Conservation (phyloP, 108 stramenopile species). For the Skeletonema marinoi region DNA sequence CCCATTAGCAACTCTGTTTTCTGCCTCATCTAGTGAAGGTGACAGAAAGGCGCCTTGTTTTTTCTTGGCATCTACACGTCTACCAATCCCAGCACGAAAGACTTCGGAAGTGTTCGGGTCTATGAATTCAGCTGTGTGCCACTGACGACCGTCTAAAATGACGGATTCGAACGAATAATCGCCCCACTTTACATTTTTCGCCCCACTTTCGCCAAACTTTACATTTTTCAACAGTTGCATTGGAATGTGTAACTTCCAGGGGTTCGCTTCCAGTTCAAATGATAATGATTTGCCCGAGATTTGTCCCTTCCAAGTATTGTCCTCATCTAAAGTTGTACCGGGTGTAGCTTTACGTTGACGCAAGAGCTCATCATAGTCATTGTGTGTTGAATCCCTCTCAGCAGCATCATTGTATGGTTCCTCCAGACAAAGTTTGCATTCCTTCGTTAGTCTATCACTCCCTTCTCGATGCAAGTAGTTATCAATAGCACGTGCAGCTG, state of each 20-base stretch:
- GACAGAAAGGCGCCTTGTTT: neutral
- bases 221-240: neutral
- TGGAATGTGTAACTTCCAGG: neutral
- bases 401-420: slow-evolving; percentile 3
- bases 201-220: no score
- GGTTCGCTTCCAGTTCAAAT: neutral
- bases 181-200: no score
- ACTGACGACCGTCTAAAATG: neutral
- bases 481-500: slow-evolving; percentile 44
- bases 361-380: neutral
- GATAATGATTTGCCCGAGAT: neutral
- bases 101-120: slow-evolving; percentile 28
- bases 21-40: slow-evolving; percentile 10
- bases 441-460: neutral
- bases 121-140: slow-evolving; percentile 29
- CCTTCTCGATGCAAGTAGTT: slow-evolving; percentile 25
- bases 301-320: no score
- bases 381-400: neutral
- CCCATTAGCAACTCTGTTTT: slow-evolving; percentile 1
- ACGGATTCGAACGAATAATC: neutral
- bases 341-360: neutral
- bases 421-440: slow-evolving; percentile 29
- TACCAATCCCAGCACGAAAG: slow-evolving; percentile 30
- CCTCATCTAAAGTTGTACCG: neutral
- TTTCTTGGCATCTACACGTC: slow-evolving; percentile 9